Base-by-base conservation (phyloP, 441 rosid species). In the Gossypium aridum region DNA sequence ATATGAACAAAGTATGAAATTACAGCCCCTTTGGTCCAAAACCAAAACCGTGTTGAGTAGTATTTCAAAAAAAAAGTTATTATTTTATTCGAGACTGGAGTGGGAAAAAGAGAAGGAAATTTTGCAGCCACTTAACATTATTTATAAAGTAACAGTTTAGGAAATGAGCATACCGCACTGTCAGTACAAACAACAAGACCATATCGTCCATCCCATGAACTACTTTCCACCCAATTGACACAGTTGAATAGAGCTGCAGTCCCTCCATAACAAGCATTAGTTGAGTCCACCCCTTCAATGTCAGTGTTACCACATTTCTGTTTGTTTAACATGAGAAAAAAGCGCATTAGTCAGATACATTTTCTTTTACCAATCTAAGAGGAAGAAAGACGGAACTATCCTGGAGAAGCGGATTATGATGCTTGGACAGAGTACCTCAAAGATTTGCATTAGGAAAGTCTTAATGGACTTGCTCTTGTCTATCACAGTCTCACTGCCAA, bases 391-490 rank as follows among this genome's bases (percentile, higher is more conserved):
- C 7, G 43, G 7, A 37, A 37, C 43, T 37, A 37, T 37, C 10
- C 43, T 37, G 43, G 10, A 7, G 43, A 37, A 37, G 43, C 1
- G 10, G 43, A 37, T 37, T 13, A 63, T 43, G 57, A 34, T 6
- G 39, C 26, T 20, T 7, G 17, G 64, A 17, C 51, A 63, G 65
- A 28, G 26, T 81, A 96, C 99, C 99, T 96, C 99, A 79, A 96
- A 96, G 80, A 96, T 87, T 85, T 82, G 98, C 99, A 96, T 96
- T 88, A 96, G 81, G 85, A 96, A 96, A 16, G 99, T 96, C 83
- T 96, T 96, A 74, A 96, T 96, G 75, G 99, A 93, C 80, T 96
- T 96, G 88, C 99, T 96, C 87, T 96, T 96, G 83, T 96, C 98
- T 60, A 96, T 96, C 28, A 96, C 98, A 62, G 99, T 96, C 86